Conservation (phyloP, 495 filamentous ascomycete genomes). For the Penicillium maclennaniae region DNA sequence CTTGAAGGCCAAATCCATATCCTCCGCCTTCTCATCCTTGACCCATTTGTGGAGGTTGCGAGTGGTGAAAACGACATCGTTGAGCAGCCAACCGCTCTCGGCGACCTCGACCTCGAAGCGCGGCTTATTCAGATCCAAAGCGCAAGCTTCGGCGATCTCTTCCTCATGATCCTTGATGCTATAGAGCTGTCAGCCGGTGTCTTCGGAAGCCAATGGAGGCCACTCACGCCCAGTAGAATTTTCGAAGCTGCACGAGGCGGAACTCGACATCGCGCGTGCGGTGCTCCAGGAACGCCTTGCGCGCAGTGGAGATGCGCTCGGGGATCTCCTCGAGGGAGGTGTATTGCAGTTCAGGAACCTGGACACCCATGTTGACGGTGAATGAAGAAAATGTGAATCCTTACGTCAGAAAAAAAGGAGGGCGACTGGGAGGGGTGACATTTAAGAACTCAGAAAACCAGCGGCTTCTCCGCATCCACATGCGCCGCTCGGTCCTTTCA, state of each 20-base stretch:
- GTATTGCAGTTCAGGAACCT: slow-evolving; percentile 55
- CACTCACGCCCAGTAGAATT: slow-evolving; percentile 83
- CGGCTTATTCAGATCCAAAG: slow-evolving; percentile 70
- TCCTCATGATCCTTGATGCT: slow-evolving; percentile 71
- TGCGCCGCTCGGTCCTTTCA: slow-evolving; percentile 14
- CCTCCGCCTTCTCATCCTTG: slow-evolving; percentile 71
- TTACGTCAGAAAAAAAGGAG: slow-evolving; percentile 4
- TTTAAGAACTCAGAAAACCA: not conserved
- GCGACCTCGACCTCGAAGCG: slow-evolving; percentile 63
- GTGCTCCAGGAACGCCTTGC: slow-evolving; percentile 66
- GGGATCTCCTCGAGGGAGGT: slow-evolving; percentile 67
- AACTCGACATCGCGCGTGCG: slow-evolving; percentile 79
- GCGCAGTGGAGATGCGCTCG: slow-evolving; percentile 50
- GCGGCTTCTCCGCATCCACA: slow-evolving; percentile 24
- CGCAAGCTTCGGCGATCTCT: slow-evolving; percentile 64
- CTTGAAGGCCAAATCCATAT: slow-evolving; percentile 64
- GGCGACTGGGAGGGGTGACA: not conserved
- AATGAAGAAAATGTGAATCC: slow-evolving; percentile 3
- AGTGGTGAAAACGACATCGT: slow-evolving; percentile 72
- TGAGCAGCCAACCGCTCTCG: slow-evolving; percentile 69
- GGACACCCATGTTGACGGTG: slow-evolving; percentile 19
- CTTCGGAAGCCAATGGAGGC: not conserved
- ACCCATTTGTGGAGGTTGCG: slow-evolving; percentile 75
- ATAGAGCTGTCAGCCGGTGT: slow-evolving; percentile 3
- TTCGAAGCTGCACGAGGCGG: slow-evolving; percentile 78